Conservation (phyloP, 148 eudicot species). For the Camellia lanceoleosa region DNA sequence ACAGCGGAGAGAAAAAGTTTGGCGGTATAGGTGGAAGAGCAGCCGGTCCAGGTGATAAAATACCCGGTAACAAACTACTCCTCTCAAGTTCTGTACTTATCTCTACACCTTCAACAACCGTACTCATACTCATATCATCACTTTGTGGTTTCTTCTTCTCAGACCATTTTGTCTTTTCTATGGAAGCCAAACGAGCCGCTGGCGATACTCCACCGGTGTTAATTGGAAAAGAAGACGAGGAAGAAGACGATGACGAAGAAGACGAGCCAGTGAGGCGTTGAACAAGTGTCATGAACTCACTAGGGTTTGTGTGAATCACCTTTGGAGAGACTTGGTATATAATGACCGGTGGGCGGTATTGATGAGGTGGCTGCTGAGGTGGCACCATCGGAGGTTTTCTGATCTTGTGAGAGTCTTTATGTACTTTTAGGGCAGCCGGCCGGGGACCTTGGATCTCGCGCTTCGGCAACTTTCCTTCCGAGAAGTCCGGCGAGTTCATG, state of each 20-base stretch:
- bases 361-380: conserved; percentile 30
- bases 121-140: conserved; percentile 5
- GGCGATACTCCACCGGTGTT: conserved; percentile 45
- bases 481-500: conserved; percentile 26
- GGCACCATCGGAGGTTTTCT: conserved; percentile 64
- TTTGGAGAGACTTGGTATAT: conserved; percentile 89
- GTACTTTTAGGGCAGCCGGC: conserved; percentile 67
- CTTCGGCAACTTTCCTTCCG: conserved; percentile 43
- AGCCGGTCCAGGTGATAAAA: conserved; percentile 67
- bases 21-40: conserved; percentile 61
- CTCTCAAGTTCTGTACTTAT: conserved; percentile 26
- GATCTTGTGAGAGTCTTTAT: conserved; percentile 79
- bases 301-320: conserved; percentile 78
- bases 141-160: conserved; percentile 27
- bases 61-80: conserved; percentile 49
- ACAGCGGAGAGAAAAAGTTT: conserved; percentile 55
- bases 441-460: conserved; percentile 80
- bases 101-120: conserved; percentile 21
- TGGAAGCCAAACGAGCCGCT: conserved; percentile 60
- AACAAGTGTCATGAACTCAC: conserved; percentile 78
- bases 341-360: conserved; percentile 61
- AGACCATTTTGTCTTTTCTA: conserved; percentile 48
- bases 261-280: conserved; percentile 74
- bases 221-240: conserved; percentile 12
- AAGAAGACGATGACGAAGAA: conserved; percentile 18